Evolutionary conservation across 768 basidiomycete genomes (phyloP), one percentile per base, ranked within the genome.

Genomic region (Tulasnella sp.): DNA sequence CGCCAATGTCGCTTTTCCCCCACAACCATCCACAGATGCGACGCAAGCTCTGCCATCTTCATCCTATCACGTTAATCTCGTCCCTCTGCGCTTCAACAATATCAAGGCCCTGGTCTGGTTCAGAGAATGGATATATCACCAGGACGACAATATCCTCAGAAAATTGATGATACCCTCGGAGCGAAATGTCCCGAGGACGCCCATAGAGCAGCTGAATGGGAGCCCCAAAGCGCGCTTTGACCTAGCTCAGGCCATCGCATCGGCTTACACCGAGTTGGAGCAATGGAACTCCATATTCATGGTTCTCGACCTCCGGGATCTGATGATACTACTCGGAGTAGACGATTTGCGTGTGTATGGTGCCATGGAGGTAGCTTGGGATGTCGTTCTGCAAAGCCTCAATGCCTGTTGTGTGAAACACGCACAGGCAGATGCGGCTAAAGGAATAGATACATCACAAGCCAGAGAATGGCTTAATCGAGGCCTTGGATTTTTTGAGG

Each of bases 261-360:
- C 45, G 8, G 24, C 24, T 6, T 28, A 31, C n/a, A 19, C 45
- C 10, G 45, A 46, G 31, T 33, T 31, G 24, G 1, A 2, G 4
- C 45, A 32, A 15, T 46, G 45, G 45, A 5, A n/a, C 9, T 46
- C 13, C 28, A 33, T 46, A 9, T 32, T 22, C 3, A 33, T 32
- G 16, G 45, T 46, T 15, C 3, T 46, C 16, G 45, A 46, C 27
- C 35, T 28, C 19, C 24, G 45, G 16, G 35, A 33, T 16, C 20
- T 46, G 29, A 33, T 46, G 45, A 46, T 33, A 15, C 15, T 46
- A n/a, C 28, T 46, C 19, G 45, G 45, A 31, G 45, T 46, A 10
- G 45, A 46, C 28, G 45, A 46, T 31, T 2, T n/a, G 16, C 25
- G 45, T n/a, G 31, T 46, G 15, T 46, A 33, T 28, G 31, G n/a